These are phyloP conservation scores for Aspergillus taichungensis DNA, from an alignment of 495 filamentous ascomycete species.

Conservation along the genomic window DNA sequence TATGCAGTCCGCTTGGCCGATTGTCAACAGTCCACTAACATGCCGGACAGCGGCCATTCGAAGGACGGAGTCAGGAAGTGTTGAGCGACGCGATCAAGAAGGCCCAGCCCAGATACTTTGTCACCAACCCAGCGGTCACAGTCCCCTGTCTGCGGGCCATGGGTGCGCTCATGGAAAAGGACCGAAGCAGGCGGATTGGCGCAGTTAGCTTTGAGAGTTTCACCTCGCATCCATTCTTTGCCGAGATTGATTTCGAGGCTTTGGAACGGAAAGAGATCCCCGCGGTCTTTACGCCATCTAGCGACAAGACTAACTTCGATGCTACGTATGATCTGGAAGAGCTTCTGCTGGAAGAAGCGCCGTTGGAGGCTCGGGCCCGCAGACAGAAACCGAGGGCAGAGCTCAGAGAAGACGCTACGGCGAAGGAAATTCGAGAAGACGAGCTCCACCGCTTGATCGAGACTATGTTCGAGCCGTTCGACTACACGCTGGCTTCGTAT, in stretches of 20 bases:
- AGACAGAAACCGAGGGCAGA: constrained; percentile 88
- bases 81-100: constrained; percentile 74
- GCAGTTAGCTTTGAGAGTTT: constrained; percentile 70
- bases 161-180: constrained; percentile 67
- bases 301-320: constrained; percentile 98
- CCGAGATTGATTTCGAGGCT: constrained; percentile 72
- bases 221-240: constrained; percentile 81
- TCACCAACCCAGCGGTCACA: constrained; percentile 83
- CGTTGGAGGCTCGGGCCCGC: constrained; percentile 83
- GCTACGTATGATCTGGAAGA: constrained; percentile 97
- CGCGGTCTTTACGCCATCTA: constrained; percentile 83
- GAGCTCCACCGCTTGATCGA: constrained; percentile 93
- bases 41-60: constrained; percentile 66
- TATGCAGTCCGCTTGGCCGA: constrained; percentile 26
- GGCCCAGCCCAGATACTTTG: constrained; percentile 74
- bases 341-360: constrained; percentile 87
- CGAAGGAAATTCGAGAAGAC: constrained; percentile 89
- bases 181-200: constrained; percentile 73
- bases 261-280: constrained; percentile 84
- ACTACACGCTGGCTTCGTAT: constrained; percentile 74
- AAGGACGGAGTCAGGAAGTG: constrained; percentile 72
- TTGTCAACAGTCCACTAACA: constrained; percentile 18
- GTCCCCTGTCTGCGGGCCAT: constrained; percentile 81
- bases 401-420: constrained; percentile 87
- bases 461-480: constrained; percentile 88